Conservation (phyloP, 768 basidiomycete species). For the Termitomyces sp. region DNA sequence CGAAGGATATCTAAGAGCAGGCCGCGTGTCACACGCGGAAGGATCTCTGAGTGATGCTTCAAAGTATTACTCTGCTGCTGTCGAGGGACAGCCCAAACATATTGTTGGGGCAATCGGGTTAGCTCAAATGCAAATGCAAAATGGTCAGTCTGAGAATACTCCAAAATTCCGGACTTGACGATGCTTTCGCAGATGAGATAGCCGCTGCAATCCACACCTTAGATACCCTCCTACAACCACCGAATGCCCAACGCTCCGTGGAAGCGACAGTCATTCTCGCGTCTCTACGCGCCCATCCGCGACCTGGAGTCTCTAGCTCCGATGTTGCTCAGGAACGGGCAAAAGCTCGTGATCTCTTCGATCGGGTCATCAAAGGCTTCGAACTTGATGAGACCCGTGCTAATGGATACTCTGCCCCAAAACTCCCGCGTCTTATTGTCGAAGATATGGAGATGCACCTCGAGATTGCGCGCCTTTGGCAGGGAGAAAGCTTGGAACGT, state of each 20-base stretch:
- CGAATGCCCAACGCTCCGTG: slow-evolving; percentile 58
- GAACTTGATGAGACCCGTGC: slow-evolving; percentile 53
- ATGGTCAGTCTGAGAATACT: slow-evolving; percentile 41
- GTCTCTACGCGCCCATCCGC: slow-evolving; percentile 76
- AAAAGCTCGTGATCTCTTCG: slow-evolving; percentile 78
- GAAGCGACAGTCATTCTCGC: slow-evolving; percentile 91
- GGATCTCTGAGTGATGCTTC: slow-evolving; percentile 60
- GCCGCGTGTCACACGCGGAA: slow-evolving; percentile 72
- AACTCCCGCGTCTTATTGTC: slow-evolving; percentile 47
- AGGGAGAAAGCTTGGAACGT: slow-evolving; percentile 71
- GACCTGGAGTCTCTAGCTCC: slow-evolving; percentile 71
- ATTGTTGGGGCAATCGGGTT: slow-evolving; percentile 78
- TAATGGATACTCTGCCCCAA: slow-evolving; percentile 34
- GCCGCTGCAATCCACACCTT: slow-evolving; percentile 83
- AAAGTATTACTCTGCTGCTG: slow-evolving; percentile 63
- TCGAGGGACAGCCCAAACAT: slow-evolving; percentile 68
- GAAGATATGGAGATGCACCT: slow-evolving; percentile 85
- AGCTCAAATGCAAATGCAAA: slow-evolving; percentile 83
- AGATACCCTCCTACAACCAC: slow-evolving; percentile 68
- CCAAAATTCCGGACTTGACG: background rate
- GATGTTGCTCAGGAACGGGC: slow-evolving; percentile 69
- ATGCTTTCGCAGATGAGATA: slow-evolving; percentile 56
- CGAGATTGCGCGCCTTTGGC: slow-evolving; percentile 91
- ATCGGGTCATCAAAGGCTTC: slow-evolving; percentile 64
- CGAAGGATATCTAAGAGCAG: slow-evolving; percentile 83